Percentiles rank a stretch among this genome's conserved stretches.
Conservation (phyloP, 129 eudicot species). For the Mikania micrantha region DNA sequence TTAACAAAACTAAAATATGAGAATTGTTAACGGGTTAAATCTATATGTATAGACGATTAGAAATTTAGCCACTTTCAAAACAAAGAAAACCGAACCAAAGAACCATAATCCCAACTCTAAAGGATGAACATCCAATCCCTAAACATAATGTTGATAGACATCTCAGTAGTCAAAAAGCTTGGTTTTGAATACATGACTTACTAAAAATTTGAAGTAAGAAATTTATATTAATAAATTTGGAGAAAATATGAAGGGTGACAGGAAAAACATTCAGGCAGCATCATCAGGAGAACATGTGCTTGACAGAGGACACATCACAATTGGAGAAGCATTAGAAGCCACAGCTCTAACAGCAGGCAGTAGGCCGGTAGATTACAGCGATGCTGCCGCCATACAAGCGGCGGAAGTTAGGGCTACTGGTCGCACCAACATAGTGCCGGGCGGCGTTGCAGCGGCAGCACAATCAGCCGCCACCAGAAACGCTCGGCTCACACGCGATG, state of each 20-base stretch:
- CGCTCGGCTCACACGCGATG: slow-evolving; percentile 56
- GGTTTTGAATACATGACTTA: not conserved
- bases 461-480: slow-evolving; percentile 95
- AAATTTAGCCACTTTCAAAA: no score
- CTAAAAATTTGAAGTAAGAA: not conserved
- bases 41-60: no score
- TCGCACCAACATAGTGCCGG: slow-evolving; percentile 90
- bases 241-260: slow-evolving; percentile 26
- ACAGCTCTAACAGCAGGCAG: slow-evolving; percentile 88
- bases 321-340: slow-evolving; percentile 94
- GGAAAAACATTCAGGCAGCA: slow-evolving; percentile 17
- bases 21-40: no score
- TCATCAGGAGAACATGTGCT: slow-evolving; percentile 21
- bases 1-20: no score
- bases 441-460: slow-evolving; percentile 96
- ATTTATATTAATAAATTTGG: not conserved
- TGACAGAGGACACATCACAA: slow-evolving; percentile 53
- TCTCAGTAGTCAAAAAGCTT: not conserved
- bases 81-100: no score
- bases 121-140: no score
- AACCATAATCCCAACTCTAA: not conserved
- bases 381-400: slow-evolving; percentile 99
- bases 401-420: slow-evolving; percentile 98
- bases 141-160: no score
- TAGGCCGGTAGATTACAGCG: slow-evolving; percentile 77